Evolutionary conservation across 2,329 filamentous ascomycete species (phyloP).

Genomic region (Fusarium albidum): DNA sequence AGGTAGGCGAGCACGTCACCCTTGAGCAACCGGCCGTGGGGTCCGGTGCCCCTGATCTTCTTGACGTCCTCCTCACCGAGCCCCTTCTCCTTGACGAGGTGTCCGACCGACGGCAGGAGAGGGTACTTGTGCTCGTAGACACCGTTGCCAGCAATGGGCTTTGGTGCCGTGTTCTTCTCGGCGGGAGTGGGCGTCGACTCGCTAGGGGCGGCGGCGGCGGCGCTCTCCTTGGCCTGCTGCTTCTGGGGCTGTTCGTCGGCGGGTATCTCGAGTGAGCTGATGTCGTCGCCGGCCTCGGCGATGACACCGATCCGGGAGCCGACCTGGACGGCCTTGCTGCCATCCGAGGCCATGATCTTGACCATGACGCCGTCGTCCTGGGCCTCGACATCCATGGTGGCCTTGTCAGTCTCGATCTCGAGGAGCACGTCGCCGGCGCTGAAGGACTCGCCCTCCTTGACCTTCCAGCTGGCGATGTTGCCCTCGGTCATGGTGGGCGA

Average conservation of each 20-base stretch:
- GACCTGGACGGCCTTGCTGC: conserved; percentile 79
- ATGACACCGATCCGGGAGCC: conserved; percentile 84
- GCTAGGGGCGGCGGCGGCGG: conserved; percentile 39
- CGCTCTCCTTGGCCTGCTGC: conserved; percentile 72
- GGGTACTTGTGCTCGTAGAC: conserved; percentile 74
- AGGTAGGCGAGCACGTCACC: conserved; percentile 93
- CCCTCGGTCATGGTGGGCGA: conserved; percentile 95
- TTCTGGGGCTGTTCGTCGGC: conserved; percentile 72
- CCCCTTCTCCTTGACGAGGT: conserved; percentile 81
- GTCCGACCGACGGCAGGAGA: conserved; percentile 82
- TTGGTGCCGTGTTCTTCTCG: conserved; percentile 47
- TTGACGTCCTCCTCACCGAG: conserved; percentile 77
- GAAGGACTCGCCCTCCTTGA: conserved; percentile 88
- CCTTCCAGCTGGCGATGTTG: conserved; percentile 84
- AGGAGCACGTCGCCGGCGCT: conserved; percentile 85
- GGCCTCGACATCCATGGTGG: conserved; percentile 93
- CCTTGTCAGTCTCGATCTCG: conserved; percentile 95
- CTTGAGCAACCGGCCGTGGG: conserved; percentile 88
- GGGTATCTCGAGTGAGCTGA: conserved; percentile 77
- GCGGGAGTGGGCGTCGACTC: conserved; percentile 47
- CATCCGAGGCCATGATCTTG: conserved; percentile 80
- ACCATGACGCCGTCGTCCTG: conserved; percentile 88
- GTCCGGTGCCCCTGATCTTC: conserved; percentile 88
- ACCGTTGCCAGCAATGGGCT: conserved; percentile 54
- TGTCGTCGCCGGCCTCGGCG: conserved; percentile 82